Conservation (phyloP, 2,329 filamentous ascomycete species). For the Cadophora gregata region DNA sequence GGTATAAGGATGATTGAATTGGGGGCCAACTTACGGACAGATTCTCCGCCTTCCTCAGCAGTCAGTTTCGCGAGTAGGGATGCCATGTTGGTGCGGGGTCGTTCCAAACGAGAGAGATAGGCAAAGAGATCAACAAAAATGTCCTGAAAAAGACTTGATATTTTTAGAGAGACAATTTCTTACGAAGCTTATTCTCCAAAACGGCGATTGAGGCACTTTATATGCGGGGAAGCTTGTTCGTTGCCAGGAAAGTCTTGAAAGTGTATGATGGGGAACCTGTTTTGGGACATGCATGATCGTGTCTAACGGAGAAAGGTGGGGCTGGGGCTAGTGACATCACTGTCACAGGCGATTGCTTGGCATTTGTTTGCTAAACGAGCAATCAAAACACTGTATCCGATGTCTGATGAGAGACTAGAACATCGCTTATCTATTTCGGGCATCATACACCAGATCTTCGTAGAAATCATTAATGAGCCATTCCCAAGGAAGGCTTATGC, state of each 20-base stretch:
- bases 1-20: too few relatives aligned
- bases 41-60: constrained; percentile 25
- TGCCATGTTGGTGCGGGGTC: constrained; percentile 21
- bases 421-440: too few relatives aligned
- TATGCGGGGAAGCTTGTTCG: background rate
- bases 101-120: background rate
- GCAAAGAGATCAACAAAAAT: background rate
- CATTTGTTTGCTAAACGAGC: background rate
- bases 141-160: background rate
- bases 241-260: background rate
- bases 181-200: background rate
- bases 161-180: background rate
- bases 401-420: too few relatives aligned
- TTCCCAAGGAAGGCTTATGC: too few relatives aligned
- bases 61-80: constrained; percentile 27
- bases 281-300: constrained; percentile 1
- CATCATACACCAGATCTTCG: too few relatives aligned
- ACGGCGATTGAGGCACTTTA: background rate
- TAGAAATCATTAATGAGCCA: too few relatives aligned
- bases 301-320: background rate
- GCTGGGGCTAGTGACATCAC: background rate
- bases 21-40: constrained; percentile 18
- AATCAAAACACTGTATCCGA: too few relatives aligned
- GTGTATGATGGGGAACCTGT: background rate
- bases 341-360: background rate